These are phyloP conservation scores for Hypoxylon sp. DNA, from an alignment of 2,329 filamentous ascomycete genomes.

Conservation along the genomic window DNA sequence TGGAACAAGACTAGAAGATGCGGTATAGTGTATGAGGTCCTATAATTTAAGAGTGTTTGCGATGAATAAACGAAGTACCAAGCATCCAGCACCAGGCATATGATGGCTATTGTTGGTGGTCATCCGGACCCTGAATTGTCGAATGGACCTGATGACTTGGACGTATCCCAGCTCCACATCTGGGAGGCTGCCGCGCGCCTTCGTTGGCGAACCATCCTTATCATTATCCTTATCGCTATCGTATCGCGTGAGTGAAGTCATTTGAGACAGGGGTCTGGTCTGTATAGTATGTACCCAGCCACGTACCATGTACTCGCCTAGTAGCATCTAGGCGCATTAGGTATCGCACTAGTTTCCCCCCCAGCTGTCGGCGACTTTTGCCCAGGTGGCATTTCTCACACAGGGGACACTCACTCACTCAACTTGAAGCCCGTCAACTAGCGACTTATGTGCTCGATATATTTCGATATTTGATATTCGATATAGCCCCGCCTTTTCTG, in stretches of 20 bases:
- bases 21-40: conserved; percentile 18
- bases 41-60: conserved; percentile 22
- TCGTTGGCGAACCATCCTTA: conserved; percentile 15
- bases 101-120: conserved; percentile 30
- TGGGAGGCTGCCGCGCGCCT: conserved; percentile 27
- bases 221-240: conserved; percentile 39
- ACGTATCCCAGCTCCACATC: conserved; percentile 18
- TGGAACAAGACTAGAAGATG: conserved; percentile 16
- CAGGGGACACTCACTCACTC: conserved; percentile 1
- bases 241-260: conserved; percentile 48
- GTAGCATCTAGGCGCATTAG: too few relatives aligned
- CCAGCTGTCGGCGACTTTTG: conserved; percentile 30
- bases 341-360: not conserved
- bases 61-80: conserved; percentile 11
- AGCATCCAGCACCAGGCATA: conserved; percentile 10
- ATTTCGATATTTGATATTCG: not conserved
- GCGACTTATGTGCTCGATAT: not conserved
- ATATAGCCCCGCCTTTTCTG: not conserved
- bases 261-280: conserved; percentile 30
- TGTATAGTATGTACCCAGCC: not conserved
- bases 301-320: conserved; percentile 10
- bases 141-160: conserved; percentile 42
- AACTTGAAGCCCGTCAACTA: not conserved
- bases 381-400: conserved; percentile 28
- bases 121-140: conserved; percentile 44